These are phyloP conservation scores for Fusarium metavorans DNA, from an alignment of 2,329 filamentous ascomycete species.

Conservation along the genomic window DNA sequence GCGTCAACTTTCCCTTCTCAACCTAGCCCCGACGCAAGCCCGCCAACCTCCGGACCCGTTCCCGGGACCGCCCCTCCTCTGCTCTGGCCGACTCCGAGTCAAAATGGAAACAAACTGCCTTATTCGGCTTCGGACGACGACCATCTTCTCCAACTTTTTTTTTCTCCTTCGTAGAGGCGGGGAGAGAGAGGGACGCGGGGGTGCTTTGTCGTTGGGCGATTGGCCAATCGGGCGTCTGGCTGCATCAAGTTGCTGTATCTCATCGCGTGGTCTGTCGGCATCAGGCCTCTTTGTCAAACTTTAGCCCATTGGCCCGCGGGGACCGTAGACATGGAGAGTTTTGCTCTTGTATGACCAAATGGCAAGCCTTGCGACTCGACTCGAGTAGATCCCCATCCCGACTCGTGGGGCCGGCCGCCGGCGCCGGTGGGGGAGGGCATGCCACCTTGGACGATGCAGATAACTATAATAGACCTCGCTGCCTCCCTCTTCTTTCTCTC, in stretches of 20 bases:
- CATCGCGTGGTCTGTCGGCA: background rate
- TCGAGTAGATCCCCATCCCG: slow-evolving; percentile 5
- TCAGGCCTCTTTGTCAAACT: background rate
- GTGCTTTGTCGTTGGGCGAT: slow-evolving; percentile 2
- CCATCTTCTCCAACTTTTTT: slow-evolving; percentile 11
- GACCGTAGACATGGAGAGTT: background rate
- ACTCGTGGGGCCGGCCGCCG: slow-evolving; percentile 32
- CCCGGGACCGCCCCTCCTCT: slow-evolving; percentile 3
- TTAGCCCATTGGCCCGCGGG: background rate
- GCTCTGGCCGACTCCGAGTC: background rate
- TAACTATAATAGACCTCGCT: slow-evolving; percentile 33
- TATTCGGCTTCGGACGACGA: background rate
- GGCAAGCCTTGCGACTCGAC: background rate
- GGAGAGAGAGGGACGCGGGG: slow-evolving; percentile 21
- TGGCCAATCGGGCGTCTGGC: slow-evolving; percentile 18
- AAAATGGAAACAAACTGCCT: background rate
- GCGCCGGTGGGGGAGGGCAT: slow-evolving; percentile 19
- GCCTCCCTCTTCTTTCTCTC: background rate
- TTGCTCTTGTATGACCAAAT: background rate
- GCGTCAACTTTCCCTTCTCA: slow-evolving; percentile 39
- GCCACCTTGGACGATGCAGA: background rate
- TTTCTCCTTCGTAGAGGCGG: background rate
- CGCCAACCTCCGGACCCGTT: slow-evolving; percentile 18
- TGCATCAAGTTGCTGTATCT: background rate
- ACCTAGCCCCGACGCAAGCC: slow-evolving; percentile 21